Percentiles rank a stretch among this genome's conserved stretches.
Conservation (phyloP, 2,329 filamentous ascomycete genomes). For the Penicillium psychrosexuale region DNA sequence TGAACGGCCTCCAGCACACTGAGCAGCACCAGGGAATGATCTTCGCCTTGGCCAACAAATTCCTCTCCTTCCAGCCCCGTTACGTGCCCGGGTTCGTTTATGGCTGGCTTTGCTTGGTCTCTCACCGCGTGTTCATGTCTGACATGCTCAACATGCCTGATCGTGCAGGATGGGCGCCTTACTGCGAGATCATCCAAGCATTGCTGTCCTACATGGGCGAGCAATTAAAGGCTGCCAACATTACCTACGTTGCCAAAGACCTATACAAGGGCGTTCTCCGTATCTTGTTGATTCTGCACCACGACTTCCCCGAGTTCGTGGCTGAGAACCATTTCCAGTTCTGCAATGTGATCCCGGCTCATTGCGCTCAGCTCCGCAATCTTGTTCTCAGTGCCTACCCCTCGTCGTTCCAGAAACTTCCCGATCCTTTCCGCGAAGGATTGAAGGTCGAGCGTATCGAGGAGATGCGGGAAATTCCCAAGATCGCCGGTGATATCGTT, state of each 20-base stretch:
- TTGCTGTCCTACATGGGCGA: slow-evolving; percentile 73
- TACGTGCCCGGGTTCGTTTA: slow-evolving; percentile 81
- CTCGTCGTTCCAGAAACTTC: slow-evolving; percentile 65
- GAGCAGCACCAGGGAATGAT: slow-evolving; percentile 67
- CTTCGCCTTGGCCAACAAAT: slow-evolving; percentile 66
- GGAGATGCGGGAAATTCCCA: slow-evolving; percentile 67
- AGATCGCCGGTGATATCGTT: slow-evolving; percentile 62
- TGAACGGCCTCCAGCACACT: slow-evolving; percentile 56
- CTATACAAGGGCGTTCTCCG: slow-evolving; percentile 82
- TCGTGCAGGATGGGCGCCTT: slow-evolving; percentile 70
- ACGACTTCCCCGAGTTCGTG: slow-evolving; percentile 92
- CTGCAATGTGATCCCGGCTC: slow-evolving; percentile 74
- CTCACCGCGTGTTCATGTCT: slow-evolving; percentile 82
- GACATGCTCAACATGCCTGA: slow-evolving; percentile 67
- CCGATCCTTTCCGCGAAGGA: slow-evolving; percentile 68
- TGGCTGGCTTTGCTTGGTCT: slow-evolving; percentile 76
- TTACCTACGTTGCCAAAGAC: slow-evolving; percentile 69
- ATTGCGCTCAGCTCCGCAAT: slow-evolving; percentile 85
- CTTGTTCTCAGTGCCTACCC: slow-evolving; percentile 80
- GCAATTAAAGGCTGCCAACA: slow-evolving; percentile 69
- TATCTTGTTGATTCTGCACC: slow-evolving; percentile 78
- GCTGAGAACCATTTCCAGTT: slow-evolving; percentile 81
- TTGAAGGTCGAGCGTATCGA: slow-evolving; percentile 74
- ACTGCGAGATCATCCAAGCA: slow-evolving; percentile 69
- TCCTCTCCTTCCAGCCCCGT: slow-evolving; percentile 71